Percentiles rank a stretch among this genome's conserved stretches.
Evolutionary conservation across 305 asterid species (phyloP).

Genomic region (Fraxinus nigra): DNA sequence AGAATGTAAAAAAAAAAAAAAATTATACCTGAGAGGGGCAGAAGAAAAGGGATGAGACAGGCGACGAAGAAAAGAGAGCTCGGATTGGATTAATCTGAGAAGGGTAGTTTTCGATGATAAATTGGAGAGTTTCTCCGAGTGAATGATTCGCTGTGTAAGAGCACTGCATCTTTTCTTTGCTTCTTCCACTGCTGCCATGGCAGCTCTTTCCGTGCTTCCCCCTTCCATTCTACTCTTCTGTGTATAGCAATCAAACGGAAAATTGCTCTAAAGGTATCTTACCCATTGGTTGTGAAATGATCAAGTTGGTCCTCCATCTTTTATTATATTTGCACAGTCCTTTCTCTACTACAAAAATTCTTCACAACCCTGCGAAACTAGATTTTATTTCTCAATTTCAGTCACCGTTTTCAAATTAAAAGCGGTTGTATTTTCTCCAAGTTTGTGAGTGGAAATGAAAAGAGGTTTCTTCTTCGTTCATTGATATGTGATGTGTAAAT

Average conservation of each 20-base stretch:
- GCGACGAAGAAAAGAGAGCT: constrained; percentile 71
- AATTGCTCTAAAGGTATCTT: neutral
- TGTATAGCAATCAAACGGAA: neutral
- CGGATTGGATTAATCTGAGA: constrained; percentile 61
- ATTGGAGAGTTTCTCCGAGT: constrained; percentile 22
- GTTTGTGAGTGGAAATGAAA: neutral
- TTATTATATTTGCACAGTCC: neutral
- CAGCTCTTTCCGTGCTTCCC: neutral
- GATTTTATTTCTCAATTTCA: neutral
- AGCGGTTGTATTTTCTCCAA: neutral
- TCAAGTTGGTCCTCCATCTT: neutral
- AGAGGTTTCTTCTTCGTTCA: too few relatives aligned
- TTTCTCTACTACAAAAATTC: neutral
- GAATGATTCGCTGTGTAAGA: constrained; percentile 43
- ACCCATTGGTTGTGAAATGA: neutral
- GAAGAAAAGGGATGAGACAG: constrained; percentile 33
- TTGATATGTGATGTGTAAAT: neutral
- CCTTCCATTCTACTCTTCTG: neutral
- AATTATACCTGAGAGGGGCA: constrained; percentile 44
- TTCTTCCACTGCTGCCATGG: constrained; percentile 38
- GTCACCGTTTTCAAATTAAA: too few relatives aligned
- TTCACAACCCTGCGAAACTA: neutral
- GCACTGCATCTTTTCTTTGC: constrained; percentile 58
- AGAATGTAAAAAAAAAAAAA: neutral
- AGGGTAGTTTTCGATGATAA: constrained; percentile 51